Conservation (phyloP, 2,329 filamentous ascomycete genomes). For the Myotisia sp. region DNA sequence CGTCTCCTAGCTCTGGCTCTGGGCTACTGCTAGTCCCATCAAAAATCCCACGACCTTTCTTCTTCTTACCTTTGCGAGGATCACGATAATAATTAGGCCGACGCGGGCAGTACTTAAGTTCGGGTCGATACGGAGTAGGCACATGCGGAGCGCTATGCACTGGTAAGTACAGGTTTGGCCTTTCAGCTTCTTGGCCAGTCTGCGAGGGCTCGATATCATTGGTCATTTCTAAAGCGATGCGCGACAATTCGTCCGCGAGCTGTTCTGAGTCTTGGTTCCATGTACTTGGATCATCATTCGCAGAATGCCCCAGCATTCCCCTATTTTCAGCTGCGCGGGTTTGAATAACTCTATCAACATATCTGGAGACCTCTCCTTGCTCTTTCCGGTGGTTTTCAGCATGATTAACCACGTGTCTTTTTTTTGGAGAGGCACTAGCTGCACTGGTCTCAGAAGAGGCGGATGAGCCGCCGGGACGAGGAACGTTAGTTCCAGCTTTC, state of each 20-base stretch:
- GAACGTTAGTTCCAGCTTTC: neutral
- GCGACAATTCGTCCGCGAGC: slow-evolving; percentile 29
- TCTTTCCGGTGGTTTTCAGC: slow-evolving; percentile 28
- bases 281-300: slow-evolving; percentile 23
- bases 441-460: neutral
- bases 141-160: slow-evolving; percentile 7
- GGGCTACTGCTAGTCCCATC: too few relatives aligned
- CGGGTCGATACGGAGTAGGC: slow-evolving; percentile 13
- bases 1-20: too few relatives aligned
- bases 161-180: slow-evolving; percentile 3
- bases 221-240: slow-evolving; percentile 30
- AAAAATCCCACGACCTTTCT: too few relatives aligned
- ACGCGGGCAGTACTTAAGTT: slow-evolving; percentile 26
- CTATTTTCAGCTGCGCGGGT: slow-evolving; percentile 8
- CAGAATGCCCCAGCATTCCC: slow-evolving; percentile 26
- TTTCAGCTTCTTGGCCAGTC: slow-evolving; percentile 15
- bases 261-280: slow-evolving; percentile 32
- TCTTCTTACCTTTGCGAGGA: too few relatives aligned
- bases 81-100: slow-evolving; percentile 15
- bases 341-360: too few relatives aligned
- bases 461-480: neutral
- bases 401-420: slow-evolving; percentile 28
- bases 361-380: too few relatives aligned
- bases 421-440: slow-evolving; percentile 16
- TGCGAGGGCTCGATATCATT: slow-evolving; percentile 12